phyloP scores from a whole-genome alignment of 129 eudicot species.

The carrot (Daucus carota) region DH1_v3.0 NC_030387.2:40871501-40872000 shows the following conservation, averaged over 20 bases:
- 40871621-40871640: conserved; percentile 42
- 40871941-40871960: no score
- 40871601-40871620: conserved; percentile 12
- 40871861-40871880: background rate
- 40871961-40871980: no score
- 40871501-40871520: conserved; percentile 22
- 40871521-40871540: conserved; percentile 23
- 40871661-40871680: background rate
- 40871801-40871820: background rate
- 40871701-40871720: background rate
- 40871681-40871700: background rate
- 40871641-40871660: background rate
- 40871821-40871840: background rate
- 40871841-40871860: background rate
- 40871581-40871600: conserved; percentile 26
- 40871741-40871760: background rate
- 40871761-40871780: background rate
- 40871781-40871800: background rate
- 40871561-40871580: conserved; percentile 36
- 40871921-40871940: no score
- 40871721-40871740: background rate
- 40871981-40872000: no score
- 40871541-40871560: conserved; percentile 27
- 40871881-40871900: no score
- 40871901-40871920: no score